These are phyloP conservation scores for Colletotrichum simmondsii DNA, from an alignment of 2,329 filamentous ascomycete species.

Conservation along the genomic window DNA sequence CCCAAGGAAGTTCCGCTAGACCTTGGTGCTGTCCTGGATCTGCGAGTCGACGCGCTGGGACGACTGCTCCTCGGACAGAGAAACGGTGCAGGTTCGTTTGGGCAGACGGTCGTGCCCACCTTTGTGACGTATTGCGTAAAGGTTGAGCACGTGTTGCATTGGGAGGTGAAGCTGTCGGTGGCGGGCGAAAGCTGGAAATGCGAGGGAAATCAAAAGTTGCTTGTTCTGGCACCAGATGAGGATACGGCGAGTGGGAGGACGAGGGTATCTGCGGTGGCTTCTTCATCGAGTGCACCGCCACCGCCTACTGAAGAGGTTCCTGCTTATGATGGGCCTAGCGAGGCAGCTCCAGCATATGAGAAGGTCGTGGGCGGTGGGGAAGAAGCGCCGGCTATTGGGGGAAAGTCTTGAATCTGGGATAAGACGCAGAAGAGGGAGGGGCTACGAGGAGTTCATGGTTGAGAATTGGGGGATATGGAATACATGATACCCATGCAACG, in stretches of 20 bases:
- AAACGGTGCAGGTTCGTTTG: background rate
- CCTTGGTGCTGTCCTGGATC: background rate
- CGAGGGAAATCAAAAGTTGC: background rate
- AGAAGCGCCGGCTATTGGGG: background rate
- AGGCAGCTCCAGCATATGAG: slow-evolving; percentile 12
- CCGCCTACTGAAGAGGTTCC: background rate
- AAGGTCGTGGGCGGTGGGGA: background rate
- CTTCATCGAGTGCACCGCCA: background rate
- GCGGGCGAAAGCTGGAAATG: slow-evolving; percentile 4
- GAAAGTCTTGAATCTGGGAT: background rate
- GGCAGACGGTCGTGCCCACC: background rate
- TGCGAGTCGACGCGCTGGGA: background rate
- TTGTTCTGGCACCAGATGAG: background rate
- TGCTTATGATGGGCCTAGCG: slow-evolving; percentile 2
- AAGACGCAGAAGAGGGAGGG: no score
- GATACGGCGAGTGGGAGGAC: background rate
- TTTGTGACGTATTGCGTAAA: slow-evolving; percentile 10
- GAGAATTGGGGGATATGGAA: no score
- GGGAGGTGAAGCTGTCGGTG: background rate
- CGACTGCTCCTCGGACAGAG: background rate
- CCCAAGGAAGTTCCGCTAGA: background rate
- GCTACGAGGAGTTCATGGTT: no score
- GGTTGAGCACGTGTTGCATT: background rate
- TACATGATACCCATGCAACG: no score
- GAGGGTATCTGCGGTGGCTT: background rate